phyloP scores from a whole-genome alignment of 345 rosid species.

The Turritis glabra region DNA sequence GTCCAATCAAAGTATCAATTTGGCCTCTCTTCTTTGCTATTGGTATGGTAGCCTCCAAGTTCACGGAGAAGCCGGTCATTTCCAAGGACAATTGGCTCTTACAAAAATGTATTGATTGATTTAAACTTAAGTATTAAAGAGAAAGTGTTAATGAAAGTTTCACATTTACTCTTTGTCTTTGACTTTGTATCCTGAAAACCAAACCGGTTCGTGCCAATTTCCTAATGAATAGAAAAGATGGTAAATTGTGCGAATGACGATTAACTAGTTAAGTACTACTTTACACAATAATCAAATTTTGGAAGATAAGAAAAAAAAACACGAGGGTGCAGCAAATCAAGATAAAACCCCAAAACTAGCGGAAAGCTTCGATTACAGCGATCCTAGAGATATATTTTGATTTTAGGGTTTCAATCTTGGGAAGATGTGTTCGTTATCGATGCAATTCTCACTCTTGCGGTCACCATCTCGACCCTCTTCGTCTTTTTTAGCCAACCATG shows the following conservation, averaged over 20 bases:
- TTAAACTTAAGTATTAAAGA: not conserved
- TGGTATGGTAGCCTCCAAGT: not conserved
- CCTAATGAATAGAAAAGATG: too few species aligned
- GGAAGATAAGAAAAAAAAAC: not conserved
- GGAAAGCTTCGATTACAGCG: not conserved
- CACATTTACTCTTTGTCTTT: too few species aligned
- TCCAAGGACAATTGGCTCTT: not conserved
- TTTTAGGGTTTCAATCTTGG: not conserved
- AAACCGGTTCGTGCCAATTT: not conserved
- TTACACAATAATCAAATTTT: not conserved
- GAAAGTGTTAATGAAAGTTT: too few species aligned
- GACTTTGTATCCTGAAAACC: too few species aligned
- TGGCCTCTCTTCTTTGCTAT: conserved; percentile 24
- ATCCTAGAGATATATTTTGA: too few species aligned
- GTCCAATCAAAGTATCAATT: conserved; percentile 14
- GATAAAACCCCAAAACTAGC: not conserved
- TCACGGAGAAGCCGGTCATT: conserved; percentile 14
- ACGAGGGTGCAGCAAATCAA: not conserved
- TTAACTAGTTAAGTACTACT: too few species aligned
- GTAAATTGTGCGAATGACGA: too few species aligned
- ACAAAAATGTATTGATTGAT: not conserved
- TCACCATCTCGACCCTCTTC: conserved; percentile 42
- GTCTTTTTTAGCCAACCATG: conserved; percentile 26
- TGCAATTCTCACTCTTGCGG: conserved; percentile 45
- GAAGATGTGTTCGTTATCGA: conserved; percentile 59